A percentile compares a stretch with the other conserved stretches of the same genome.
phyloP scores from a whole-genome alignment of 805 yeast genomes.

The Komagataella pseudopastoris region DNA sequence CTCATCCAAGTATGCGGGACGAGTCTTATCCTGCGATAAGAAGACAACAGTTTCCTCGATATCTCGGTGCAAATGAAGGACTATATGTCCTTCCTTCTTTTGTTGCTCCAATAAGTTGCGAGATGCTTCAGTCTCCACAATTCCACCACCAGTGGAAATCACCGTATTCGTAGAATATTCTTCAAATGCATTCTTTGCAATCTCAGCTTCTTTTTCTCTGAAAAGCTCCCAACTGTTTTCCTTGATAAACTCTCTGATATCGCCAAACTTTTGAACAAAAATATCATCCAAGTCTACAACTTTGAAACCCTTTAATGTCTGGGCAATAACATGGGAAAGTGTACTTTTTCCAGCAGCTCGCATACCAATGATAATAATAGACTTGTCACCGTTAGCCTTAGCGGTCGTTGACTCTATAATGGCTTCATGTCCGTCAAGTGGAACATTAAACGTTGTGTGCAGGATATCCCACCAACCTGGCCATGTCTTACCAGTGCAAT shows the following conservation, averaged over 20 bases:
- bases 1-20: slow-evolving; percentile 83
- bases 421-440: slow-evolving; percentile 58
- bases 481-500: slow-evolving; percentile 96
- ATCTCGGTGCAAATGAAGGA: slow-evolving; percentile 82
- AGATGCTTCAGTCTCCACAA: slow-evolving; percentile 67
- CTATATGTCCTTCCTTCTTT: slow-evolving; percentile 30
- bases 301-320: slow-evolving; percentile 42
- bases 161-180: slow-evolving; percentile 38
- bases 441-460: slow-evolving; percentile 50
- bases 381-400: slow-evolving; percentile 28
- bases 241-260: slow-evolving; percentile 49
- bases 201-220: slow-evolving; percentile 48
- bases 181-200: slow-evolving; percentile 36
- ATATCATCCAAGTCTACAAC: slow-evolving; percentile 67
- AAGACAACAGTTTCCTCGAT: slow-evolving; percentile 67
- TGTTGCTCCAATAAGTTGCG: slow-evolving; percentile 49
- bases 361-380: slow-evolving; percentile 87
- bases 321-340: slow-evolving; percentile 67
- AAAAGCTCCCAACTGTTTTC: slow-evolving; percentile 79
- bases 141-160: slow-evolving; percentile 93
- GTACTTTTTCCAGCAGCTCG: slow-evolving; percentile 96
- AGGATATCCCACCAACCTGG: slow-evolving; percentile 99
- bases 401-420: slow-evolving; percentile 6
- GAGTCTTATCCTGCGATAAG: slow-evolving; percentile 60
- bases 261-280: slow-evolving; percentile 42